A percentile compares a stretch with the other conserved stretches of the same genome.
phyloP scores from a whole-genome alignment of 306 rosid species.

The Castanospermum australe region DNA sequence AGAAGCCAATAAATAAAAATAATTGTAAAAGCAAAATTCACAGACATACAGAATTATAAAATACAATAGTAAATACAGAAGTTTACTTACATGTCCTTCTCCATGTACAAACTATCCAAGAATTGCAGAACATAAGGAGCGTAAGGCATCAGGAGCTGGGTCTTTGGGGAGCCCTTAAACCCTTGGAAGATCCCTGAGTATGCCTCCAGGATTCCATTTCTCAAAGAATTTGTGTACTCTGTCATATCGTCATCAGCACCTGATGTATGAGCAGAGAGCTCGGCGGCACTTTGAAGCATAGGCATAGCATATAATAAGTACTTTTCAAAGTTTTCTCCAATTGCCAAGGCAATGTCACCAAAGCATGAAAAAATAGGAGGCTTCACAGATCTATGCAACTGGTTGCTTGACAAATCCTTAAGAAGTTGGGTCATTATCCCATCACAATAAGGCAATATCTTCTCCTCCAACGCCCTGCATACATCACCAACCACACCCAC shows the following conservation, averaged over 20 bases:
- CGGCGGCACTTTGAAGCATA: slow-evolving; percentile 98
- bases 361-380: slow-evolving; percentile 96
- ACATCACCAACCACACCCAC: slow-evolving; percentile 95
- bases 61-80: not conserved
- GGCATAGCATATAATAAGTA: slow-evolving; percentile 93
- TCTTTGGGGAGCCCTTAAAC: slow-evolving; percentile 83
- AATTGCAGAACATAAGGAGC: slow-evolving; percentile 86
- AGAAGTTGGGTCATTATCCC: slow-evolving; percentile 95
- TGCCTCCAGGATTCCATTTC: slow-evolving; percentile 93
- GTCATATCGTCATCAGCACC: slow-evolving; percentile 86
- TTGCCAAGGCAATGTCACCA: slow-evolving; percentile 95
- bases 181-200: slow-evolving; percentile 96
- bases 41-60: not conserved
- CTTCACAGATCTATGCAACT: slow-evolving; percentile 89
- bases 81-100: slow-evolving; percentile 80
- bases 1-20: not conserved
- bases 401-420: slow-evolving; percentile 88
- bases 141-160: slow-evolving; percentile 83
- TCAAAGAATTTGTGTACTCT: slow-evolving; percentile 89
- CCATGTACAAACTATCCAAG: slow-evolving; percentile 82
- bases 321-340: slow-evolving; percentile 91
- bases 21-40: not conserved
- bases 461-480: slow-evolving; percentile 91
- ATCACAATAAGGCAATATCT: slow-evolving; percentile 81
- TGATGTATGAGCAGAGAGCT: slow-evolving; percentile 69